A percentile compares a stretch with the other conserved stretches of the same genome.
These are phyloP conservation scores for Grigorovia transvaalensis DNA, from an alignment of 805 yeast genomes.

Conservation along the genomic window DNA sequence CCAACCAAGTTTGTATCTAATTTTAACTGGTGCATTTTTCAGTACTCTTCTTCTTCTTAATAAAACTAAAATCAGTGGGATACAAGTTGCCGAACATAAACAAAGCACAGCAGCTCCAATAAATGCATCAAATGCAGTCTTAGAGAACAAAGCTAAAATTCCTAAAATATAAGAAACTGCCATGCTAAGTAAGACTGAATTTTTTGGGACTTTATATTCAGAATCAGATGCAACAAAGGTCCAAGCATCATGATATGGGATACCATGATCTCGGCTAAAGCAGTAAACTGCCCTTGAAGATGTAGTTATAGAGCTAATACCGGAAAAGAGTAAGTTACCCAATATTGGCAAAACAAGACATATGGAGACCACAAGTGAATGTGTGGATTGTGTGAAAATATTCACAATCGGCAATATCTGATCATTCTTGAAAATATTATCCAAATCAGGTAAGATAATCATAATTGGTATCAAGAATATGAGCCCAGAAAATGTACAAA, in stretches of 20 bases:
- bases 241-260: conserved; percentile 59
- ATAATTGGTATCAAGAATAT: conserved; percentile 63
- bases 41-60: conserved; percentile 50
- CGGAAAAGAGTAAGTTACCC: conserved; percentile 65
- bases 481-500: conserved; percentile 60
- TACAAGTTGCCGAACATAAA: conserved; percentile 62
- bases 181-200: conserved; percentile 58
- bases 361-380: conserved; percentile 57
- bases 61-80: conserved; percentile 59
- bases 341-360: conserved; percentile 54
- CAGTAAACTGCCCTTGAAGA: conserved; percentile 76
- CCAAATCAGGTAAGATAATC: conserved; percentile 59
- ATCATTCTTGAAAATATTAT: conserved; percentile 43
- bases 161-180: conserved; percentile 51
- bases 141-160: conserved; percentile 53
- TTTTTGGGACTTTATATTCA: conserved; percentile 53
- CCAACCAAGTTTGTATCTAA: conserved; percentile 53
- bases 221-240: conserved; percentile 48
- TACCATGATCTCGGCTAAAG: conserved; percentile 73
- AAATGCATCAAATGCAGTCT: conserved; percentile 73
- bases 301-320: conserved; percentile 70
- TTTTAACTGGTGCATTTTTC: conserved; percentile 57
- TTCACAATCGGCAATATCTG: conserved; percentile 71
- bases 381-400: conserved; percentile 61
- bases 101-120: conserved; percentile 75